Evolutionary conservation across 106 monocot genomes (phyloP), one percentile per base, ranked within the genome.

Genomic region (Vanilla planifolia): DNA sequence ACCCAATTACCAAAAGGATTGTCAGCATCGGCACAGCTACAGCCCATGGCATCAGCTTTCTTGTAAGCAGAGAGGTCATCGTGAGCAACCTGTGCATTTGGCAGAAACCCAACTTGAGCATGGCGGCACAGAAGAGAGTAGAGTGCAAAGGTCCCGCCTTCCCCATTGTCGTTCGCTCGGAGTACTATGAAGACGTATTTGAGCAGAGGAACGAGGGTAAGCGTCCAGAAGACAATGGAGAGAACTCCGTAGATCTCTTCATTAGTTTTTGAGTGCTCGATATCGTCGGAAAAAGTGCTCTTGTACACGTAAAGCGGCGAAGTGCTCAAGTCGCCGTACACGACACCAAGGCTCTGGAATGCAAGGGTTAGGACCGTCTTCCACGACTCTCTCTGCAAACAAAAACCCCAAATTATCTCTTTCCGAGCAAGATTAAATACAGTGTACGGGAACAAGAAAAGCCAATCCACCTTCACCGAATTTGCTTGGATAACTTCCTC

Each of bases 181-280:
- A 89, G 77, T 6, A 89, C 89, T 33, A 94, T 80, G 62, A 85
- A 85, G 50, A 94, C 89, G 56, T 94, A 94, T 45, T 94, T 94
- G 55, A 94, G 59, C 0, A 89, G 62, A 6, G 94, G 89, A 10
- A 89, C 63, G 14, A 94, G 74, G 6, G 94, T 89, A 10, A 94
- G 80, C 3, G 89, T 94, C 94, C 94, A 89, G 68, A 89, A 94
- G 19, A 94, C 78, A 53, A 89, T 89, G 71, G 89, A 89, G 15
- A 94, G 77, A 3, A 83, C 94, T 1, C 94, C 94, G 30, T 60
- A 89, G 50, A 94, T 94, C 83, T 89, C 89, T 32, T 89, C 94
- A 30, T 89, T 89, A 43, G 69, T 73, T 62, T 82, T 79, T 5
- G 93, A 80, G 68, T 94, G 89, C 59, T 82, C 52, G 33, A 93